phyloP scores from a whole-genome alignment of 352 stramenopile species.

The Globisporangium orthogonon region DNA sequence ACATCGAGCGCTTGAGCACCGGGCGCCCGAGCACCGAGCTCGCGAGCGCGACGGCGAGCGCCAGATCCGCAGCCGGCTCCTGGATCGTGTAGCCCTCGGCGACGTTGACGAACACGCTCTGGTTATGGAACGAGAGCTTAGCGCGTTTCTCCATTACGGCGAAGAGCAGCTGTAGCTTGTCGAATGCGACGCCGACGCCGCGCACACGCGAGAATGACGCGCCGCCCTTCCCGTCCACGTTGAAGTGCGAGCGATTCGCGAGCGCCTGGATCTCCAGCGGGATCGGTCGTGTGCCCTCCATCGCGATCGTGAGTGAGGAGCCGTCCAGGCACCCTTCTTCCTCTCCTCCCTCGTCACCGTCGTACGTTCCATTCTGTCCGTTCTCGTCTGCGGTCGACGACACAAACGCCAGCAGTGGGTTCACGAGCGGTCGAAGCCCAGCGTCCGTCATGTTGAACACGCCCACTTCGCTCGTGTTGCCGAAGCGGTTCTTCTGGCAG shows the following conservation, averaged over 20 bases:
- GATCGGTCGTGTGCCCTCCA: conserved; percentile 93
- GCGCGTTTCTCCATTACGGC: conserved; percentile 94
- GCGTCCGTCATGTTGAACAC: conserved; percentile 93
- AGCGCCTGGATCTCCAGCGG: conserved; percentile 94
- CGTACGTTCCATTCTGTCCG: conserved; percentile 17
- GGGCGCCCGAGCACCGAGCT: conserved; percentile 57
- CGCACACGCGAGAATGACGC: conserved; percentile 56
- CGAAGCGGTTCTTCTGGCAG: conserved; percentile 96
- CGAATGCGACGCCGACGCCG: conserved; percentile 70
- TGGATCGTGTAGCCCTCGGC: conserved; percentile 81
- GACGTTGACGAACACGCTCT: conserved; percentile 85
- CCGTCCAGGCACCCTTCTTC: conserved; percentile 43
- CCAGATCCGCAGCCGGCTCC: conserved; percentile 72
- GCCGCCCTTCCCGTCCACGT: conserved; percentile 15
- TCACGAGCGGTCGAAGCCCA: conserved; percentile 70
- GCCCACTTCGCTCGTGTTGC: conserved; percentile 93
- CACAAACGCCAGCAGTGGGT: conserved; percentile 81
- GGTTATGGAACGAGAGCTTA: conserved; percentile 60
- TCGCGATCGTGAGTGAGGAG: conserved; percentile 85
- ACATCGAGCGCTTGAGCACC: conserved; percentile 49
- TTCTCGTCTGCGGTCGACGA: conserved; percentile 19
- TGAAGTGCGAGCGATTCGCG: conserved; percentile 60
- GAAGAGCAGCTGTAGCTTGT: conserved; percentile 92
- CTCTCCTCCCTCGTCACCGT: conserved; percentile 16
- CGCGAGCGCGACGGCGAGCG: conserved; percentile 64